phyloP scores from a whole-genome alignment of 108 stramenopile species.

The Cylindrotheca closterium region DNA sequence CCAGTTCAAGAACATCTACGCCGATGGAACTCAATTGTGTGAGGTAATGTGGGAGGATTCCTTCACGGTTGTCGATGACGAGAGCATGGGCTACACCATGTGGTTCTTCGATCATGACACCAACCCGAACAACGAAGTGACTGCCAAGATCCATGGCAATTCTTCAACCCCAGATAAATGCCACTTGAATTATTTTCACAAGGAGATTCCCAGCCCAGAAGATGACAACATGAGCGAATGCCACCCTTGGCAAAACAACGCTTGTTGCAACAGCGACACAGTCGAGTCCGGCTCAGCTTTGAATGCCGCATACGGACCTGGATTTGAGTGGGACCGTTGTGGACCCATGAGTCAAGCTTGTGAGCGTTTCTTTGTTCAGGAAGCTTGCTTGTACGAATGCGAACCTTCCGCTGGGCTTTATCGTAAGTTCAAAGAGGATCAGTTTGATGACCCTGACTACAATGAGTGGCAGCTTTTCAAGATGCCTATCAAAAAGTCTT shows the following conservation, averaged over 20 bases:
- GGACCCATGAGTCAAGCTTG: too few relatives aligned
- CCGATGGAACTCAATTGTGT: constrained; percentile 12
- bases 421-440: constrained; percentile 11
- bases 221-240: constrained; percentile 10
- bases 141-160: constrained; percentile 1
- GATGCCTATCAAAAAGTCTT: constrained; percentile 35
- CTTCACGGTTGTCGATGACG: constrained; percentile 12
- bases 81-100: constrained; percentile 3
- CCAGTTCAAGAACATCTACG: constrained; percentile 8
- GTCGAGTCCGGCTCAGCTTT: background rate
- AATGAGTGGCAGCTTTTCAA: constrained; percentile 31
- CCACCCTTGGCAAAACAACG: constrained; percentile 5
- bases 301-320: too few relatives aligned
- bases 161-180: background rate
- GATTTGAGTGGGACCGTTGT: too few relatives aligned
- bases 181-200: constrained; percentile 12
- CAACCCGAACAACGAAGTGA: constrained; percentile 11
- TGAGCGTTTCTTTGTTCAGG: too few relatives aligned
- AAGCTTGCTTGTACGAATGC: too few relatives aligned
- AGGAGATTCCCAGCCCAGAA: constrained; percentile 10
- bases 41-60: constrained; percentile 11
- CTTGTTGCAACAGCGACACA: constrained; percentile 6
- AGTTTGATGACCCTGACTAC: background rate
- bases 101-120: constrained; percentile 18
- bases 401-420: constrained; percentile 1